phyloP scores from a whole-genome alignment of 805 yeast species.

The Candida michaelii region DNA sequence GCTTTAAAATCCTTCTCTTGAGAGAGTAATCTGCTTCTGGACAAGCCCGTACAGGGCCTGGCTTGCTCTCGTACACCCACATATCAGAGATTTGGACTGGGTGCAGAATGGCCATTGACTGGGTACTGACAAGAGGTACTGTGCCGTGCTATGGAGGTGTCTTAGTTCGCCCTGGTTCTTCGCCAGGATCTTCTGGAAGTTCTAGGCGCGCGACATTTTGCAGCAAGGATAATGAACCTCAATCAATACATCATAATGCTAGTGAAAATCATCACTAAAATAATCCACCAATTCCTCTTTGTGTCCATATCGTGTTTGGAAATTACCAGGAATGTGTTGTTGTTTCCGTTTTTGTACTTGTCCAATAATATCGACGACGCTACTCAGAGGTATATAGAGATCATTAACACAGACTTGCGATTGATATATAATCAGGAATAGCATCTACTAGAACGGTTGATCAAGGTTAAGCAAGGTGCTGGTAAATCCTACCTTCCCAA shows the following conservation, averaged over 20 bases:
- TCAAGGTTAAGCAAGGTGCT: neutral
- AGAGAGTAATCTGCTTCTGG: no score
- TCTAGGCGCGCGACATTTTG: constrained; percentile 1
- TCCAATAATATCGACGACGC: constrained; percentile 5
- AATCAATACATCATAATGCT: neutral
- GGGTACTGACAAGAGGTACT: no score
- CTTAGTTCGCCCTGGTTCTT: no score
- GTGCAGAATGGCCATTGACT: no score
- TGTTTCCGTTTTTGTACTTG: constrained; percentile 8
- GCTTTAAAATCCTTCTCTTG: no score
- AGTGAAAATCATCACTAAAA: neutral
- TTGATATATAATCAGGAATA: constrained; percentile 9
- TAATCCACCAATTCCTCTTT: constrained; percentile 1
- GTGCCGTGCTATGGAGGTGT: neutral
- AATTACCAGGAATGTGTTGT: constrained; percentile 5
- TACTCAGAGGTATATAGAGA: constrained; percentile 7
- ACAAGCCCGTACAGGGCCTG: no score
- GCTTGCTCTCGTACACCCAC: neutral
- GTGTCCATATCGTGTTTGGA: constrained; percentile 7
- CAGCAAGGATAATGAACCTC: neutral
- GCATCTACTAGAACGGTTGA: no score
- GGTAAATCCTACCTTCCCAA: constrained; percentile 44
- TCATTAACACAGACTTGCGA: constrained; percentile 8
- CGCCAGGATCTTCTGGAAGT: neutral
- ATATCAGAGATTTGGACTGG: no score